Conservation (phyloP, 2,329 filamentous ascomycete species). For the Ophiostoma triangulosporum region DNA sequence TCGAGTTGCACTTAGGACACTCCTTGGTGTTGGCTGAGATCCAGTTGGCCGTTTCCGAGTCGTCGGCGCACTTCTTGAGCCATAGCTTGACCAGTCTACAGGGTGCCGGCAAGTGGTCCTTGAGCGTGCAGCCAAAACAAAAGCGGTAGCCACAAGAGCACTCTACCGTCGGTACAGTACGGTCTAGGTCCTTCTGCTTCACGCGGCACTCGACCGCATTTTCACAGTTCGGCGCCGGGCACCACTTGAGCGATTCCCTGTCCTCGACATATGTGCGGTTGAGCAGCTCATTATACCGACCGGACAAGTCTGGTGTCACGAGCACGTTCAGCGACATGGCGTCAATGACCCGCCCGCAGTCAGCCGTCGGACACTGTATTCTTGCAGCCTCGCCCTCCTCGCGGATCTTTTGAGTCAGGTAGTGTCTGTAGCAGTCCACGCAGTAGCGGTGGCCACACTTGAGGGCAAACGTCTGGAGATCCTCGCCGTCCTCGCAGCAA, state of each 20-base stretch:
- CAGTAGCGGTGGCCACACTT: constrained; percentile 93
- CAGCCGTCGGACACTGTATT: constrained; percentile 83
- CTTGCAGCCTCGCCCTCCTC: constrained; percentile 91
- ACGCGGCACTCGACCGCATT: constrained; percentile 82
- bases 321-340: constrained; percentile 75
- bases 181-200: constrained; percentile 74
- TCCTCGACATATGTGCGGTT: constrained; percentile 95
- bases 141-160: constrained; percentile 78
- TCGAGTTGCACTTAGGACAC: constrained; percentile 89
- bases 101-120: constrained; percentile 86
- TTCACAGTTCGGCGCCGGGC: constrained; percentile 90
- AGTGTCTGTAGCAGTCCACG: constrained; percentile 81
- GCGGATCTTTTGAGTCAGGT: constrained; percentile 81
- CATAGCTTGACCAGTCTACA: constrained; percentile 86
- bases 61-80: constrained; percentile 97
- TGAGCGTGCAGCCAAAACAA: constrained; percentile 85
- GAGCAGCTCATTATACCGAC: constrained; percentile 69
- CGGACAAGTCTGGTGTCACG: constrained; percentile 40
- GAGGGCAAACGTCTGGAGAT: constrained; percentile 76
- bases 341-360: constrained; percentile 82
- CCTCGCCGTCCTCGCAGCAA: constrained; percentile 78
- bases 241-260: constrained; percentile 93
- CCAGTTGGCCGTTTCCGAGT: constrained; percentile 98
- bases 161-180: constrained; percentile 77
- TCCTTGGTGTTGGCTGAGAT: constrained; percentile 99